Evolutionary conservation across 495 filamentous ascomycete species (phyloP), one percentile per base, ranked within the genome.

Genomic region (Penicillium atrosanguineum): DNA sequence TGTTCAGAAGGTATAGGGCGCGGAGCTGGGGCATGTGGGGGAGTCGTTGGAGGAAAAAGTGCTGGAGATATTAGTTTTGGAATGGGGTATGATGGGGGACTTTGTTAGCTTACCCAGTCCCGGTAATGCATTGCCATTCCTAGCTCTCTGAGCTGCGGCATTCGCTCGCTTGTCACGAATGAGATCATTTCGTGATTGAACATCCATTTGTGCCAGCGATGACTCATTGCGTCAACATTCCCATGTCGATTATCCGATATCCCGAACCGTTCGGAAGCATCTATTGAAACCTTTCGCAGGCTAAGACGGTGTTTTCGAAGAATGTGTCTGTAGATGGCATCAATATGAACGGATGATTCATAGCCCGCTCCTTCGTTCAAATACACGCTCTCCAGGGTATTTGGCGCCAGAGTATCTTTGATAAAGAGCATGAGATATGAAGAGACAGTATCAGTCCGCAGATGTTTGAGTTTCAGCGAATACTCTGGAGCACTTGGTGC

Each of bases 361-460:
- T 82, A 78, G 8, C 69, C 71, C 21, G 75, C 77, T 7, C 82
- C 79, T 57, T 96, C 90, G 69, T 95, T 90, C 44, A 97, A 67
- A 63, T 91, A 93, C 16, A 96, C 71, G 19, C 87, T 85, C 69
- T 97, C 89, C 9, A 97, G 72, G 2, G 83, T 87, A 65, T 97
- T 89, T 2, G 93, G 93, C 23, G 86, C 87, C 26, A 96, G 79
- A 0, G 90, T 86, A 55, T 95, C 89, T 52, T 87, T 90, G 46
- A 96, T 79, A 61, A 96, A 96, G 7, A 79, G 75, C 38, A 96
- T 83, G n/a, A 97, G 70, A 20, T 85, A 79, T 18, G 82, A 71
- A 0, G 90, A 91, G n/a, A 92, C 88, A 11, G 75, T 75, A 64
- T 96, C 89, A 0, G 89, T 95, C 55, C 95, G 89, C 12, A 97